A percentile compares a stretch with the other conserved stretches of the same genome.
Evolutionary conservation across 202 grass and related monocot species (phyloP).

Genomic region (Panicum virgatum): DNA sequence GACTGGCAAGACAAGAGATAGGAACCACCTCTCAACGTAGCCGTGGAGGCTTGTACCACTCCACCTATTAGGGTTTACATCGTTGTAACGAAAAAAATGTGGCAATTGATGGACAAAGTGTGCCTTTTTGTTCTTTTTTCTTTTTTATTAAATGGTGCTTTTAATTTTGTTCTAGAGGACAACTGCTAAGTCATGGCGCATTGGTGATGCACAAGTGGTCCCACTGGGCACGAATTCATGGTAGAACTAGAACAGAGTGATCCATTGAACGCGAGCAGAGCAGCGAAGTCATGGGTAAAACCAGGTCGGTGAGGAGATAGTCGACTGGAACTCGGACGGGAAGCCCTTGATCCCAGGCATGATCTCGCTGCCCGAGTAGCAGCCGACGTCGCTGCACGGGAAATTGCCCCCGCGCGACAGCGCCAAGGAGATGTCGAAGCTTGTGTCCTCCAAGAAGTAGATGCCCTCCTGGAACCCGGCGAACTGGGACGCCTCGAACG

Average conservation of each 20-base stretch:
- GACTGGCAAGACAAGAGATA: no score
- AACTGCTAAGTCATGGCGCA: neutral
- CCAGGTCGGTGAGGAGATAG: neutral
- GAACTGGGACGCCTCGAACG: neutral
- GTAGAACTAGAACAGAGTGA: neutral
- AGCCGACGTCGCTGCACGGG: neutral
- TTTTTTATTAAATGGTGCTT: no score
- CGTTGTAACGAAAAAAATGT: no score
- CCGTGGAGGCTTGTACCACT: no score
- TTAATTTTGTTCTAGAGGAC: no score
- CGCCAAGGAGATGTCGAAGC: neutral
- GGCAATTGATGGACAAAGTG: no score
- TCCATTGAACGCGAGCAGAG: neutral
- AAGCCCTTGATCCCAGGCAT: neutral
- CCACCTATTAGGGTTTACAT: no score
- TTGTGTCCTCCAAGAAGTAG: conserved; percentile 7
- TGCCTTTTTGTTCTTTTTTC: no score
- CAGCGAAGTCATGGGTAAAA: neutral
- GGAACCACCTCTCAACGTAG: no score
- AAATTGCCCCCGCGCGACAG: neutral
- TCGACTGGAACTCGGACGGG: neutral
- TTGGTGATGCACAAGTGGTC: neutral
- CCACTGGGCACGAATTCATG: neutral
- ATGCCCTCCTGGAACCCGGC: neutral
- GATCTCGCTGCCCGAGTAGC: neutral